Evolutionary conservation across 2,329 filamentous ascomycete species (phyloP), one percentile per base, ranked within the genome.

Genomic region (Dactylellina cionopaga): DNA sequence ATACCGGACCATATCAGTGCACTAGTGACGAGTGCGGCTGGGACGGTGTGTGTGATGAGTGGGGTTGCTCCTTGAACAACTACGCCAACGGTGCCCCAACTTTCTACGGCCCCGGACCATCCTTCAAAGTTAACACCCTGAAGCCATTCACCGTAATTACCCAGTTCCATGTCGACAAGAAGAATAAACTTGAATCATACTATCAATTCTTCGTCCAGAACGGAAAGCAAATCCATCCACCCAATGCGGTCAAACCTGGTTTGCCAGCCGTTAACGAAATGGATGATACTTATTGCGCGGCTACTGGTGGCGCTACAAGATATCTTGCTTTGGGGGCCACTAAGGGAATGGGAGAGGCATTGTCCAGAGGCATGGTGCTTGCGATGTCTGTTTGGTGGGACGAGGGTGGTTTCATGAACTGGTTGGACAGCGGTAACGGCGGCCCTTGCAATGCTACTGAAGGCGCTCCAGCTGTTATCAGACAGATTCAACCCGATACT

Each of bases 341-440:
- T 54, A 79, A 79, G 69, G 80, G 78, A 13, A 84, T 84, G 82
- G 83, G 83, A 3, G 80, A 81, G 24, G 81, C 84, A 0, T 77
- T 85, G 63, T 78, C 77, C 27, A 80, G 83, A 13, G 84, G 83
- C 54, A 86, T 86, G 84, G 84, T 86, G 1, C 79, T 86, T 24
- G 81, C 83, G 11, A 81, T 87, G 75, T 82, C 81, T 76, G 82
- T 88, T 73, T 88, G 86, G 86, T 85, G 84, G 80, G 84, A 86
- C 73, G 80, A 82, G 17, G 77, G 81, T 13, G 82, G 82, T 51
- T 84, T 82, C 74, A 87, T 88, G 86, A 81, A 83, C 43, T 88
- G 86, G 86, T 80, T 88, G 13, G 85, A 88, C 75, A 79, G 81
- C 55, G 80, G 59, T 39, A 64, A 62, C 58, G 80, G 81, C 4